Evolutionary conservation across 2,329 filamentous ascomycete species (phyloP), one percentile per base, ranked within the genome.

Genomic region (Fusarium tricinctum): DNA sequence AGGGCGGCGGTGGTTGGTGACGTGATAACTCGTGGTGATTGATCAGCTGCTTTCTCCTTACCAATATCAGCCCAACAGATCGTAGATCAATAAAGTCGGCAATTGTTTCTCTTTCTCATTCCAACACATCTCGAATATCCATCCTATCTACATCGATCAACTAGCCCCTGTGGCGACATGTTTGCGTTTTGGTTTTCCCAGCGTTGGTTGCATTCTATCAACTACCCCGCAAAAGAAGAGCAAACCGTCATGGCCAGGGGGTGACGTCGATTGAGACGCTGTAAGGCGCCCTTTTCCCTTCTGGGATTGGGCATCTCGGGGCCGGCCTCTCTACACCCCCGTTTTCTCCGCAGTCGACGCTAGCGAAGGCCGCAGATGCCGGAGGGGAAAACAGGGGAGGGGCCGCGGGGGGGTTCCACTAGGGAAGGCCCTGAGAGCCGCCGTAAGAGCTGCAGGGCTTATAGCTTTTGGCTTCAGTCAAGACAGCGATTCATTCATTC

Each of bases 191-290:
- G 30, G 30, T 33, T 33, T 32, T 33, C 30, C 33, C 33, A 35
- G 33, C 28, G 33, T 35, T 35, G 33, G 33, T 35, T 35, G 33
- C 17, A 8, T 35, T 35, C 33, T 35, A n/a, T 35, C 33, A 32
- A 30, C 42, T 69, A 72, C 70, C 70, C 70, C 70, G 67, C 69
- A 72, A 69, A 72, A 66, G 58, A 55, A 33, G 56, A 30, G 28
- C 42, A 56, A 59, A 49, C 45, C 53, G 49, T 54, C 60, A 64
- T 51, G 42, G 42, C 48, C 35, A n/a, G 43, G 42, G 54, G 56
- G 71, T 74, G 72, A 74, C 70, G 71, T 74, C 59, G 68, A 50
- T 61, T 60, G 56, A 20, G 28, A 40, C 58, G 61, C 52, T 69
- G 53, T 17, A 42, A 69, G 61, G 56, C 44, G 32, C 23, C 56